Percentiles rank a stretch among this genome's conserved stretches.
phyloP scores from a whole-genome alignment of 2,329 filamentous ascomycete species.

The Fusarium luffae region DNA sequence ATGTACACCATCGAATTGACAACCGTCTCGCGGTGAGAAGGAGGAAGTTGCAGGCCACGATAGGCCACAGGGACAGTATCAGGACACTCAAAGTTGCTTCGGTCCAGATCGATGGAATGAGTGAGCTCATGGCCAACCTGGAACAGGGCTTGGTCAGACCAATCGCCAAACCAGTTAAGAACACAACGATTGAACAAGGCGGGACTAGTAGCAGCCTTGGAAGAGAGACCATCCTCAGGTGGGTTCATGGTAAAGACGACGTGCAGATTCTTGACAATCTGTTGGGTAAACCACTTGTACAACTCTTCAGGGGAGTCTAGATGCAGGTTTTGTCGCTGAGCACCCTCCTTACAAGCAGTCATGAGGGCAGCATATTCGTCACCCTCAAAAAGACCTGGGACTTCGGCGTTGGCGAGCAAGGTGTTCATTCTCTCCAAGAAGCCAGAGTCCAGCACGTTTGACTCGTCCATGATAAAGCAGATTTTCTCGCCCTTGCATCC shows the following conservation, averaged over 20 bases:
- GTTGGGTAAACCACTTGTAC: slow-evolving; percentile 99
- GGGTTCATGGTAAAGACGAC: slow-evolving; percentile 99
- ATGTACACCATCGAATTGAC: slow-evolving; percentile 99
- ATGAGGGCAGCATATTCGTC: slow-evolving; percentile 98
- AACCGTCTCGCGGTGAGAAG: slow-evolving; percentile 89
- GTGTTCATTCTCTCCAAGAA: slow-evolving; percentile 99
- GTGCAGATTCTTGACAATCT: slow-evolving; percentile 98
- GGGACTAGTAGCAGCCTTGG: slow-evolving; percentile 96
- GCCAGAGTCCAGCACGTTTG: slow-evolving; percentile 97
- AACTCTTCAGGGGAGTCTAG: slow-evolving; percentile 98
- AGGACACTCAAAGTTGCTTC: slow-evolving; percentile 84
- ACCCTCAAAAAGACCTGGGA: slow-evolving; percentile 98
- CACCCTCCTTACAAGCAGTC: slow-evolving; percentile 98
- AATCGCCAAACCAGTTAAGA: slow-evolving; percentile 99
- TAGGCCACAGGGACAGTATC: slow-evolving; percentile 95
- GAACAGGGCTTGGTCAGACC: slow-evolving; percentile 98
- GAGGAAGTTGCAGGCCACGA: slow-evolving; percentile 83
- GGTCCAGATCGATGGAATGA: slow-evolving; percentile 94
- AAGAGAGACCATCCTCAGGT: slow-evolving; percentile 91
- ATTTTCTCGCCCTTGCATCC: slow-evolving; percentile 99
- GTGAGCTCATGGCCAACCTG: slow-evolving; percentile 97
- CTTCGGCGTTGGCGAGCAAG: slow-evolving; percentile 97
- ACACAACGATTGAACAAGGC: slow-evolving; percentile 99
- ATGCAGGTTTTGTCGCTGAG: slow-evolving; percentile 92
- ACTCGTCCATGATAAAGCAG: slow-evolving; percentile 99